Conservation (phyloP, 805 yeast species). For the Candida anglica region DNA sequence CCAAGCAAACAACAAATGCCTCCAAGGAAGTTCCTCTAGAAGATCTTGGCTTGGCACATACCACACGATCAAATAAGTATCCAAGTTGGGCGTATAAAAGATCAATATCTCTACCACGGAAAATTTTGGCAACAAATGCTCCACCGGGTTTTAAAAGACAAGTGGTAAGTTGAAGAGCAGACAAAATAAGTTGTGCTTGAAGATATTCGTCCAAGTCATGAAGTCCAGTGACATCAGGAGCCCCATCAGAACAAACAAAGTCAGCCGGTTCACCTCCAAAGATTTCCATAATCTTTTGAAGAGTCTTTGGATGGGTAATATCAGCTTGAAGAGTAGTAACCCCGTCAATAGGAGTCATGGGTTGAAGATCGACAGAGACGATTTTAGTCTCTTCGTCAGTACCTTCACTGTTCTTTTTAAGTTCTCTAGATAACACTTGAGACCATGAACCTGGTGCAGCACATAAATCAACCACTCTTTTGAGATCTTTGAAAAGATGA, state of each 20-base stretch:
- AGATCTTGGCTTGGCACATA: constrained; percentile 95
- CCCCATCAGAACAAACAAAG: constrained; percentile 95
- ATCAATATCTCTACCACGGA: constrained; percentile 94
- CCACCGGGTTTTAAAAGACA: constrained; percentile 89
- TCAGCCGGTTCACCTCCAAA: constrained; percentile 95
- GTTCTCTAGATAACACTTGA: constrained; percentile 78
- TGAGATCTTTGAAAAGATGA: constrained; percentile 67
- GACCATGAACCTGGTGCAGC: constrained; percentile 99
- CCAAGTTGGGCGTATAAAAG: constrained; percentile 90
- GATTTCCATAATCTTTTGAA: constrained; percentile 65
- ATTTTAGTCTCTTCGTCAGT: constrained; percentile 54
- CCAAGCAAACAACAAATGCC: constrained; percentile 88
- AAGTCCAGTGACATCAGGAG: constrained; percentile 97
- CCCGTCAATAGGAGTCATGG: constrained; percentile 94
- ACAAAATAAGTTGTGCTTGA: constrained; percentile 88
- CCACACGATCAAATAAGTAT: constrained; percentile 74
- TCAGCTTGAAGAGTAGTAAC: constrained; percentile 93
- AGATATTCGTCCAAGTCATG: constrained; percentile 96
- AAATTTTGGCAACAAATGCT: constrained; percentile 90
- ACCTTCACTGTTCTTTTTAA: constrained; percentile 28
- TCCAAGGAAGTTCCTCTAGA: constrained; percentile 94
- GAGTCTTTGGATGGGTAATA: constrained; percentile 92
- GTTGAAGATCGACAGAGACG: constrained; percentile 94
- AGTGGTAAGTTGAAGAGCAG: constrained; percentile 89
- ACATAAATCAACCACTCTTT: constrained; percentile 90